phyloP scores from a whole-genome alignment of 164 flowering plant species.

The Berberis vulgaris region DNA sequence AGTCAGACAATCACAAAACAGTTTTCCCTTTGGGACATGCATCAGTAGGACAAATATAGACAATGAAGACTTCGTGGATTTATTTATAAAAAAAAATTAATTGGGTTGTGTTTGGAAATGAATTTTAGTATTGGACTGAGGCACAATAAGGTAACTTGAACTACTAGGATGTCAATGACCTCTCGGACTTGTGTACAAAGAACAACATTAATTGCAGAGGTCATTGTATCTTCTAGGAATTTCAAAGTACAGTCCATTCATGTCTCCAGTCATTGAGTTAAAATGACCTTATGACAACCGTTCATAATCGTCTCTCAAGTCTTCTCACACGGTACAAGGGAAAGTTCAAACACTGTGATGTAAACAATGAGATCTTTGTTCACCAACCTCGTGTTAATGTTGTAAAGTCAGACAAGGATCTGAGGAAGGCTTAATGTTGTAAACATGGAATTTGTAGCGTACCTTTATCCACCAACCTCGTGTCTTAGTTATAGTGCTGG shows the following conservation, averaged over 20 bases:
- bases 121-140: conserved; percentile 90
- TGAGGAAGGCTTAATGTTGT: too few relatives aligned
- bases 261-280: conserved; percentile 59
- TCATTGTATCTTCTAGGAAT: conserved; percentile 97
- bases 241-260: conserved; percentile 45
- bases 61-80: conserved; percentile 79
- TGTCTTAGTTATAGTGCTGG: too few relatives aligned
- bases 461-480: too few relatives aligned
- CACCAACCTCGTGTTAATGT: too few relatives aligned
- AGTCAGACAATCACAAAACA: conserved; percentile 41
- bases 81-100: conserved; percentile 68
- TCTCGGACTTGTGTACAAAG: conserved; percentile 44
- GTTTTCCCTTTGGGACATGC: too few relatives aligned
- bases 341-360: conserved; percentile 51
- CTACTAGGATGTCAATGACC: conserved; percentile 83
- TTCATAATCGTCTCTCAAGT: conserved; percentile 58
- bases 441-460: too few relatives aligned
- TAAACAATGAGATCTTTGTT: conserved; percentile 64
- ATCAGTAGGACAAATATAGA: conserved; percentile 54
- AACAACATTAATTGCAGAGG: conserved; percentile 62
- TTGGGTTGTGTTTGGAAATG: conserved; percentile 93
- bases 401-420: too few relatives aligned
- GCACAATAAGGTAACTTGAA: conserved; percentile 70
- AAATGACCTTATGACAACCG: conserved; percentile 54
- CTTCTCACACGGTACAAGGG: too few relatives aligned